Base-by-base conservation (phyloP, 441 rosid species). In the Gossypium lobatum region DNA sequence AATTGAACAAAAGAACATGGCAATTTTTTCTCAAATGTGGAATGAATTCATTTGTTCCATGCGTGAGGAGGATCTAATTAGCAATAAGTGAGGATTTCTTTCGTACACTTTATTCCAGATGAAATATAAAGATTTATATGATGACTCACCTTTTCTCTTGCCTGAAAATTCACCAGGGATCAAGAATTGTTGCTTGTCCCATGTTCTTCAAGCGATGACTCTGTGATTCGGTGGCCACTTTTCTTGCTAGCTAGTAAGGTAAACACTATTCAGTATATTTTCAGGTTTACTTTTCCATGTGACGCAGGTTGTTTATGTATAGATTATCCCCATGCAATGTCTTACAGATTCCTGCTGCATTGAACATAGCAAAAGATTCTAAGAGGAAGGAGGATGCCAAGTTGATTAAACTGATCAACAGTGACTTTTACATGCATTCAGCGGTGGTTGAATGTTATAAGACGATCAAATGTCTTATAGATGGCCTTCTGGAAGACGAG, bases 241-340 rank as follows among this genome's bases (percentile, higher is more conserved):
- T 93, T 92, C 80, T 85, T 96, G 84, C 97, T 96, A 76, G 99
- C 98, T 73, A 92, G 92, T 83, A 96, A 93, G 89, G 99, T 93
- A 86, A 82, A 76, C 72, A 70, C 62, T 73, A 75, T 79, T 64
- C 25, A 64, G 14, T 61, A 46, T 57, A 71, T 70, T 28, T 70
- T 70, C 73, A 21, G 62, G 16, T 71, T 59, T 26, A 66, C 25
- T 73, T 46, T 67, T 73, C 39, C 45, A 2, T 58, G 28, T 62
- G 21, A 61, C 37, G 75, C 64, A 61, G 3, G 73, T 65, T 65
- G 53, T 77, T 62, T 64, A 39, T 74, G 64, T 71, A 34, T 45
- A 63, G 37, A 39, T 77, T 59, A 57, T 61, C 59, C 73, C 28
- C 73, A 67, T 80, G 73, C 71, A 42, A 75, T 73, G 68, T 66